These are phyloP conservation scores for Rhodotorula sp. DNA, from an alignment of 1,284 basidiomycete genomes.

Conservation along the genomic window DNA sequence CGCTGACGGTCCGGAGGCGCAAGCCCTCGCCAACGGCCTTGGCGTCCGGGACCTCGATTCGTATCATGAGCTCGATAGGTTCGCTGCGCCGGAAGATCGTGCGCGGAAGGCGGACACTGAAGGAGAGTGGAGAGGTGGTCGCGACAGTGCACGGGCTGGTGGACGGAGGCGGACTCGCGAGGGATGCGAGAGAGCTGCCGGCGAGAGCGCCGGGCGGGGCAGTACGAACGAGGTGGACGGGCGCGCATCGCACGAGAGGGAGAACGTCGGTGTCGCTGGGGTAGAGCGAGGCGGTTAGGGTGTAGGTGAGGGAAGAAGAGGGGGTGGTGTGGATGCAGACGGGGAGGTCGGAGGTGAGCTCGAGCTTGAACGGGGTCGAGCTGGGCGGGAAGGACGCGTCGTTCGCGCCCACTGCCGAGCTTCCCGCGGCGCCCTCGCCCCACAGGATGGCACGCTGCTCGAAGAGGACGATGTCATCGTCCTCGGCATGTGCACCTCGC, in stretches of 20 bases:
- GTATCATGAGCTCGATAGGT: constrained; percentile 28
- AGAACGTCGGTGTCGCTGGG: not conserved
- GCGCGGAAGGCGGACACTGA: constrained; percentile 20
- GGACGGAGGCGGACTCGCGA: not conserved
- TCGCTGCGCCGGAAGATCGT: constrained; percentile 29
- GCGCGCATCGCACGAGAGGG: constrained; percentile 15
- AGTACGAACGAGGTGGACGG: constrained; percentile 37
- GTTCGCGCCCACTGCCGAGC: not conserved
- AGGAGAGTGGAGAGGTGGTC: constrained; percentile 6
- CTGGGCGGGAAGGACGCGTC: constrained; percentile 21
- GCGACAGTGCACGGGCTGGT: constrained; percentile 13
- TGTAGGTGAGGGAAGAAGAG: constrained; percentile 35
- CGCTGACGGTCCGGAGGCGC: constrained; percentile 37
- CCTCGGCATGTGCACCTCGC: not conserved
- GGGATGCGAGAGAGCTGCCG: not conserved
- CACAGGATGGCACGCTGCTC: constrained; percentile 46
- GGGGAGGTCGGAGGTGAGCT: constrained; percentile 38
- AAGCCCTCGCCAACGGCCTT: constrained; percentile 28
- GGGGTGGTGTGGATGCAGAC: constrained; percentile 34
- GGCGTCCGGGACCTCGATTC: constrained; percentile 32
- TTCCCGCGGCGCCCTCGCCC: constrained; percentile 25
- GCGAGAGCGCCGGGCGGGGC: constrained; percentile 16
- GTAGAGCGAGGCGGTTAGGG: constrained; percentile 27
- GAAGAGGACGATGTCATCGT: constrained; percentile 64
- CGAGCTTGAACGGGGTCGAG: constrained; percentile 28